Evolutionary conservation across 1,284 basidiomycete genomes (phyloP).

Genomic region (Apiotrichum porosum): DNA sequence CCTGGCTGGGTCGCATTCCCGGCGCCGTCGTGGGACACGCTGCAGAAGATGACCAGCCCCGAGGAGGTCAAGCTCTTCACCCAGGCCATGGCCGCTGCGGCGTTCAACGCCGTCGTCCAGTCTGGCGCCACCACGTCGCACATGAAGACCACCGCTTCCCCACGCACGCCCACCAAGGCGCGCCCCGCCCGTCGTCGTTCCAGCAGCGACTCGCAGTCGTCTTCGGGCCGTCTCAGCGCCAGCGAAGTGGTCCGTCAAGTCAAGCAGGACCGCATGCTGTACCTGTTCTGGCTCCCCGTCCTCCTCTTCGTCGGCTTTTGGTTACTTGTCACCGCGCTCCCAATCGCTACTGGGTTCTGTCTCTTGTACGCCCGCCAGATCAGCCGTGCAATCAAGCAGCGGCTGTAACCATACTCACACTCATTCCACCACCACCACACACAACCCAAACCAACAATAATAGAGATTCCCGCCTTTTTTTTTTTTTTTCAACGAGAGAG

Average conservation of each 20-base stretch:
- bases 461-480: too few relatives aligned
- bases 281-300: slow-evolving; percentile 91
- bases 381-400: slow-evolving; percentile 39
- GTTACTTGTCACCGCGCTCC: slow-evolving; percentile 42
- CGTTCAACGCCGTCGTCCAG: slow-evolving; percentile 43
- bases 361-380: slow-evolving; percentile 43
- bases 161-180: slow-evolving; percentile 7
- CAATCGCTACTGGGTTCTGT: slow-evolving; percentile 41
- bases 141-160: slow-evolving; percentile 2
- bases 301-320: slow-evolving; percentile 52
- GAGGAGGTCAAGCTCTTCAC: slow-evolving; percentile 45
- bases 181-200: slow-evolving; percentile 9
- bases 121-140: slow-evolving; percentile 29
- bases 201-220: slow-evolving; percentile 14
- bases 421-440: too few relatives aligned
- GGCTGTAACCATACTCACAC: too few relatives aligned
- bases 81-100: slow-evolving; percentile 44
- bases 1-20: slow-evolving; percentile 41
- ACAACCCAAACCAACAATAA: too few relatives aligned
- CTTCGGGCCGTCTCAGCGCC: slow-evolving; percentile 8
- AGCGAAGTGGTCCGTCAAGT: slow-evolving; percentile 31
- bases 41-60: slow-evolving; percentile 39
- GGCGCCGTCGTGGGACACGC: slow-evolving; percentile 41
- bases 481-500: too few relatives aligned
- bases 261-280: slow-evolving; percentile 78